Base-by-base conservation (phyloP, 1,284 basidiomycete genomes). In the Meira miltonrushii region DNA sequence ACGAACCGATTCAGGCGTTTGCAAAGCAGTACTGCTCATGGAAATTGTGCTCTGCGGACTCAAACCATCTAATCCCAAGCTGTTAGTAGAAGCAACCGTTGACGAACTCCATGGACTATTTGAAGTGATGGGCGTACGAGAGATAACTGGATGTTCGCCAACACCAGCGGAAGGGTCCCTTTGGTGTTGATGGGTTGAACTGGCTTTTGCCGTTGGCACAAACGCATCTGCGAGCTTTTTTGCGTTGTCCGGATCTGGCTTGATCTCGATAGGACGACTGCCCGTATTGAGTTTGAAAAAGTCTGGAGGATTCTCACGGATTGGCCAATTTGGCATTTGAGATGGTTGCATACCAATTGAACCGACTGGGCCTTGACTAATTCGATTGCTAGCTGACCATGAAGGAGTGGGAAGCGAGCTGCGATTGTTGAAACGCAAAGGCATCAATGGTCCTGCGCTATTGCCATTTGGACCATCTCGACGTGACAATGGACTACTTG, bases 261-360 rank as follows among this genome's bases (percentile, higher is more conserved):
- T 54, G 39, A 54, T 54, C 53, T 54, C 53, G 21, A 54, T 40
- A n/a, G 53, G 53, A 13, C 53, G 25, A 46, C 13, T 13, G 12
- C 2, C n/a, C 7, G n/a, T 43, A 37, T 54, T 43, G 25, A 39
- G 12, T 21, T 44, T 40, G 38, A 54, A 43, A 13, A 37, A 43
- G 28, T 33, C 28, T 33, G 28, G 28, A 33, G 28, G 28, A 19
- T 11, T 39, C 38, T 15, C 38, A 19, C 13, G 21, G 38, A 11
- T 25, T 11, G 39, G n/a, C 51, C 11, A 12, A 19, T 33, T 53
- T 21, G 40, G 38, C n/a, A n/a, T 1, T 2, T n/a, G 25, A 19
- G 21, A 28, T 7, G 8, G 53, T 23, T 40, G 39, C 17, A 15
- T 21, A 37, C 53, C 53, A 28, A 54, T 54, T 3, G 53, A 37